A percentile compares a stretch with the other conserved stretches of the same genome.
Evolutionary conservation across 169 alveolate genomes (phyloP).

Genomic region (Plasmodium knowlesi): DNA sequence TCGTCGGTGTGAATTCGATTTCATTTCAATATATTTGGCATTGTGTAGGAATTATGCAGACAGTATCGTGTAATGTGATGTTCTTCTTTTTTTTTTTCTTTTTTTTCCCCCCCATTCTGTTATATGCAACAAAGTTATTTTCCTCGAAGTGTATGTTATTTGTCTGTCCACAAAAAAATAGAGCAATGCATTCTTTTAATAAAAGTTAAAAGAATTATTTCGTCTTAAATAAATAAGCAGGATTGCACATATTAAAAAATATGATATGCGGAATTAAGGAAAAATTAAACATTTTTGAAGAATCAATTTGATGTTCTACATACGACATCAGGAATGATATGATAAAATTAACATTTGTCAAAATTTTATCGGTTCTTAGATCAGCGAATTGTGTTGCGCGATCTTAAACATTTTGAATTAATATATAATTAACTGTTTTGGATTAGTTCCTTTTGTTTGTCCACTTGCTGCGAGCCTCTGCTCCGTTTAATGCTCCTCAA

Average conservation of each 20-base stretch:
- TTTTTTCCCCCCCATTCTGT: not conserved
- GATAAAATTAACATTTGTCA: not conserved
- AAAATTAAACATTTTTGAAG: slow-evolving; percentile 1
- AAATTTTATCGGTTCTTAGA: not conserved
- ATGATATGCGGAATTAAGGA: not conserved
- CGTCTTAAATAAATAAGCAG: not conserved
- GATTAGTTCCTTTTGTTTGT: not conserved
- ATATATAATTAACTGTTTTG: slow-evolving; percentile 8
- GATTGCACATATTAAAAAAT: slow-evolving; percentile 1
- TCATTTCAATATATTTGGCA: not conserved
- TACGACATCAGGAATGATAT: not conserved
- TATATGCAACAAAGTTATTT: not conserved
- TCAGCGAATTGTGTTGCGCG: not conserved
- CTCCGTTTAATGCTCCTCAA: not conserved
- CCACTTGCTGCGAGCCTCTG: not conserved
- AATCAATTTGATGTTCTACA: not conserved
- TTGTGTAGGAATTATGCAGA: not conserved
- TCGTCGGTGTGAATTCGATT: not conserved
- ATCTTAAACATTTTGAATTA: slow-evolving; percentile 6
- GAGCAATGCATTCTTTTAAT: not conserved
- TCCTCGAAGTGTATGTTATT: slow-evolving; percentile 10
- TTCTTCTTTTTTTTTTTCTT: not conserved
- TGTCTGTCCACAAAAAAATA: slow-evolving; percentile 7
- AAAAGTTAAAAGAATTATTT: slow-evolving; percentile 1
- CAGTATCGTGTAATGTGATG: not conserved